Evolutionary conservation across 805 yeast species (phyloP).

Genomic region (Wickerhamomyces chambardii): DNA sequence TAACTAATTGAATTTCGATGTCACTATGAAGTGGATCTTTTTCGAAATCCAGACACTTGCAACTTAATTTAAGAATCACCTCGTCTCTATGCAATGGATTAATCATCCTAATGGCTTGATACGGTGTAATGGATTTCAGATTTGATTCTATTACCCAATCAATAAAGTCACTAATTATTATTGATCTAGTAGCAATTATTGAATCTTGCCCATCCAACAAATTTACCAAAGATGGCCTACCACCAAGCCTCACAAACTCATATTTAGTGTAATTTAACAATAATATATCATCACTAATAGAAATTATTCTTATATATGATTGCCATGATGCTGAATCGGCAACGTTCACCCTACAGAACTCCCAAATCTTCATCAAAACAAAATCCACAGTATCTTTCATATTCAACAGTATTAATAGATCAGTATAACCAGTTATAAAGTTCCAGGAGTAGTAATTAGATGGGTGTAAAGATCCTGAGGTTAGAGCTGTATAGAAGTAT

Average conservation of each 20-base stretch:
- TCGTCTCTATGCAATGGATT: not conserved
- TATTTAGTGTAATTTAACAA: too few relatives aligned
- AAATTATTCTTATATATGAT: slow-evolving; percentile 6
- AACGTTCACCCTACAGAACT: slow-evolving; percentile 17
- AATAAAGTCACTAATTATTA: not conserved
- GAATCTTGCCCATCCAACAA: too few relatives aligned
- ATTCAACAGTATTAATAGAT: too few relatives aligned
- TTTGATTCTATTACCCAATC: slow-evolving; percentile 14
- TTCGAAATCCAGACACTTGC: too few relatives aligned
- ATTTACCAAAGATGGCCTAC: too few relatives aligned
- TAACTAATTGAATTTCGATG: slow-evolving; percentile 1
- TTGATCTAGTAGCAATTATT: too few relatives aligned
- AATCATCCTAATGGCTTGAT: slow-evolving; percentile 6
- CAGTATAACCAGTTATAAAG: slow-evolving; percentile 8
- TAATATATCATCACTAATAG: not conserved
- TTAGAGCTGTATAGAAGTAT: slow-evolving; percentile 11
- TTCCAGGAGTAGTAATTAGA: slow-evolving; percentile 32
- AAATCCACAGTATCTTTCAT: not conserved
- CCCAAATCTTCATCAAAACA: slow-evolving; percentile 8
- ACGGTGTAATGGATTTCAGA: slow-evolving; percentile 12
- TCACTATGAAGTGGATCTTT: slow-evolving; percentile 3
- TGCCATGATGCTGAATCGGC: slow-evolving; percentile 28
- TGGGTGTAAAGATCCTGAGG: slow-evolving; percentile 22
- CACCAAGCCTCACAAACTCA: too few relatives aligned
- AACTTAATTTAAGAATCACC: too few relatives aligned